Evolutionary conservation across 768 basidiomycete genomes (phyloP).

Genomic region (Peribolospora baueri): DNA sequence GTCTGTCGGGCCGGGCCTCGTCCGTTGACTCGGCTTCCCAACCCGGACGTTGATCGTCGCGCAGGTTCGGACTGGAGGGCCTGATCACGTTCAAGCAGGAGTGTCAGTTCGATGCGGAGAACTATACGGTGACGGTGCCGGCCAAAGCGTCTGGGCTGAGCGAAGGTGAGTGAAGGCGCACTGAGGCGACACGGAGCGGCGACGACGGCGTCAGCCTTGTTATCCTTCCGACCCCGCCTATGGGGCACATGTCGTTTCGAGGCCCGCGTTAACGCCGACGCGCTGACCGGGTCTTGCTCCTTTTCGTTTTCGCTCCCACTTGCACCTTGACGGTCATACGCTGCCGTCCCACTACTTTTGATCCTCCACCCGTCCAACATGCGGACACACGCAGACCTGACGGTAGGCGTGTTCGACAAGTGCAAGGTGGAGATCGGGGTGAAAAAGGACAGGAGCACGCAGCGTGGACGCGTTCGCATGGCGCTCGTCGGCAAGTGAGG

Average conservation of each 20-base stretch:
- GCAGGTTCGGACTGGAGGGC: constrained; percentile 76
- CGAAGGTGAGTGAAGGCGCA: neutral
- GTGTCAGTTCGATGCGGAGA: constrained; percentile 70
- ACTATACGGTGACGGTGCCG: constrained; percentile 57
- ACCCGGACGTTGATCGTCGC: neutral
- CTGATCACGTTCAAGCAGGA: constrained; percentile 81
- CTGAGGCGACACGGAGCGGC: no score
- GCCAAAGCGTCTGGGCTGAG: constrained; percentile 7
- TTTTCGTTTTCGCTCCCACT: no score
- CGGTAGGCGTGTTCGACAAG: constrained; percentile 77
- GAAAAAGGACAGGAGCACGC: constrained; percentile 84
- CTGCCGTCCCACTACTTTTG: no score
- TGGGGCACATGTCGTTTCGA: neutral
- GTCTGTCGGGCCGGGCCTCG: neutral
- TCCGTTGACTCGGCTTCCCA: neutral
- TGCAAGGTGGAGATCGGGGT: constrained; percentile 72
- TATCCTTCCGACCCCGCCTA: no score
- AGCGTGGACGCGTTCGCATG: constrained; percentile 73
- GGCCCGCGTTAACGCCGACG: no score
- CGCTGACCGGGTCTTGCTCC: no score
- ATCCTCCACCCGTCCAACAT: constrained; percentile 8
- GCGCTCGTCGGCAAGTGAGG: constrained; percentile 21
- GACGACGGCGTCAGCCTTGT: no score
- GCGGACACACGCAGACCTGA: constrained; percentile 22
- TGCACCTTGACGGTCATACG: no score